Evolutionary conservation across 495 filamentous ascomycete species (phyloP), one percentile per base, ranked within the genome.

Genomic region (Lepidopterella palustris): DNA sequence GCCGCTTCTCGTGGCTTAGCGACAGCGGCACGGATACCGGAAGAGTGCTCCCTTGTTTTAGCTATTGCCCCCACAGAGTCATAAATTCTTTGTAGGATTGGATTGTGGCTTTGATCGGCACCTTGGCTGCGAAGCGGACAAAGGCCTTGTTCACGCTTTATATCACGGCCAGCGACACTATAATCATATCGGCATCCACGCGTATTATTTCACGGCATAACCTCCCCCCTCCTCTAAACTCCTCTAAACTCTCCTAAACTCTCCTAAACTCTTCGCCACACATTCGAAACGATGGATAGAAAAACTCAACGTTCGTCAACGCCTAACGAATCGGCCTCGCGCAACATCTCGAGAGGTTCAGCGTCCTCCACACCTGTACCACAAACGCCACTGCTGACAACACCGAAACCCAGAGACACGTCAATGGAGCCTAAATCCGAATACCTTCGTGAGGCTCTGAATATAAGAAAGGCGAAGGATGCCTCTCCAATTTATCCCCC

Each of bases 361-460:
- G 35, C 51, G n/a, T 39, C 49, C 29, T n/a, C 21, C 23, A 65
- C 51, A 50, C 50, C 26, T n/a, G 31, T n/a, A 18, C 31, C 27
- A 3, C 49, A 13, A 10, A 29, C 21, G 47, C 26, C 40, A 35
- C 40, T 28, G 21, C 55, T 9, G 45, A 9, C 10, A 18, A 50
- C 48, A 32, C 28, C n/a, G n/a, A n/a, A n/a, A n/a, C n/a, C n/a
- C n/a, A n/a, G 18, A 26, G 29, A 50, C 10, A 23, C 59, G 5
- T 26, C 53, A 26, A 18, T 66, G 20, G 60, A 63, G 35, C 60
- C 64, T 0, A 63, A 63, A 27, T 60, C 56, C n/a, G 64, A 67
- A 21, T 63, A 54, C 39, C 60, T 67, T 1, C 52, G 60, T 15
- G 57, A 27, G 18, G 64, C 57, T 4, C 58, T 67, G 4, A 53